Evolutionary conservation across 345 rosid genomes (phyloP), one percentile per base, ranked within the genome.

Genomic region (Luvunga scandens): DNA sequence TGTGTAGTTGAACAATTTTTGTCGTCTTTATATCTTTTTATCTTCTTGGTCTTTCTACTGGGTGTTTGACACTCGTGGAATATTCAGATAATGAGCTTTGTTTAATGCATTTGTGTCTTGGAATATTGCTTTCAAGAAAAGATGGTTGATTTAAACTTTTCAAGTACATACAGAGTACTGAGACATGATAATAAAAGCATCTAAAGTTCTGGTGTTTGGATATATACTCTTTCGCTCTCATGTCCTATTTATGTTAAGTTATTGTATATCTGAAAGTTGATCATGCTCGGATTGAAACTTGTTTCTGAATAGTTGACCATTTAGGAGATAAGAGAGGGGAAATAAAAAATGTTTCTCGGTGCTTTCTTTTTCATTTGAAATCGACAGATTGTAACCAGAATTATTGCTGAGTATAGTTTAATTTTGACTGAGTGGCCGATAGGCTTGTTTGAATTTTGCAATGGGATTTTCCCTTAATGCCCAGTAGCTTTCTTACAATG

Each of bases 141-240:
- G 18, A 18, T 38, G 56, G 12, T 22, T 21, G 21, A 38, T 72
- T 53, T 12, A 72, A 66, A 66, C 31, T 34, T 57, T 60, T 55
- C 67, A 6, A 27, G 57, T 53, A 18, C 42, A 55, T 55, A 42
- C 45, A 66, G 34, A 36, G 56, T 53, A 42, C 53, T 25, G 24
- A 69, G 16, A 10, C 56, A 75, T 14, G 28, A 33, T 21, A 75
- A 50, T 24, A 66, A 31, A 62, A 38, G 63, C 39, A 21, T 3
- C 56, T 36, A 16, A 14, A 16, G 4, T 19, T 34, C n/a, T 13
- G 60, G 2, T 50, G 27, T 25, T 55, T 10, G 36, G 72, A 66
- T 66, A 76, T 34, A 13, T 30, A 66, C 42, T 14, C 65, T 55
- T 18, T 76, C 72, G 13, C 56, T 66, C 14, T 76, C 79, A 53